Percentiles rank a stretch among this genome's conserved stretches.
Conservation (phyloP, 1,284 basidiomycete species). For the Naganishia liquefaciens region DNA sequence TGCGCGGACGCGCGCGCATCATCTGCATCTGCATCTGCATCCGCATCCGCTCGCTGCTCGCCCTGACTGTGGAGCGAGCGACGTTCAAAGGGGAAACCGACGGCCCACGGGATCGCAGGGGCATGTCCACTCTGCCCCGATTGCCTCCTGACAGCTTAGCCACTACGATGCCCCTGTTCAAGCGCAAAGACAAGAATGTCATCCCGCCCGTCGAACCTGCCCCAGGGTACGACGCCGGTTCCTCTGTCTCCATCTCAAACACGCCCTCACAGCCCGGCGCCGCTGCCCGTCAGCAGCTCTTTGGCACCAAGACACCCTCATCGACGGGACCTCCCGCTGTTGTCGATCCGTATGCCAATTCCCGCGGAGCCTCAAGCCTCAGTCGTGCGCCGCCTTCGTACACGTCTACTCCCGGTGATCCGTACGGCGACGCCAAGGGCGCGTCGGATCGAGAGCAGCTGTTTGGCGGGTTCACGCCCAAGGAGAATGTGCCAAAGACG, state of each 20-base stretch:
- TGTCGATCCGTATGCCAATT: constrained; percentile 26
- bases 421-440: constrained; percentile 41
- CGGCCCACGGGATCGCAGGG: no score
- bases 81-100: no score
- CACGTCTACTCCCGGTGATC: constrained; percentile 40
- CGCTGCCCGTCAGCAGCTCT: constrained; percentile 54
- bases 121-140: no score
- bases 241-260: constrained; percentile 9
- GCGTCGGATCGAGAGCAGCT: constrained; percentile 69
- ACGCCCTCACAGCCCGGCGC: constrained; percentile 27
- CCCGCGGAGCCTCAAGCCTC: background rate
- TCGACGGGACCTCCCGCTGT: constrained; percentile 6
- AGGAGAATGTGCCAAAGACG: constrained; percentile 53
- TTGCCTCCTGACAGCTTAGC: background rate
- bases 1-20: no score
- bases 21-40: no score
- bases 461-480: constrained; percentile 41
- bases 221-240: constrained; percentile 38
- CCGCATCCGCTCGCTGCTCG: no score
- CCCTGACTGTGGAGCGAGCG: no score
- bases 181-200: constrained; percentile 63
- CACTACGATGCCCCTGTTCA: constrained; percentile 69
- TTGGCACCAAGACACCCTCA: constrained; percentile 38
- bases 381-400: constrained; percentile 27
- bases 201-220: constrained; percentile 63